Percentiles rank a stretch among this genome's conserved stretches.
These are phyloP conservation scores for Colletotrichum chrysophilum DNA, from an alignment of 2,329 filamentous ascomycete genomes.

Conservation along the genomic window DNA sequence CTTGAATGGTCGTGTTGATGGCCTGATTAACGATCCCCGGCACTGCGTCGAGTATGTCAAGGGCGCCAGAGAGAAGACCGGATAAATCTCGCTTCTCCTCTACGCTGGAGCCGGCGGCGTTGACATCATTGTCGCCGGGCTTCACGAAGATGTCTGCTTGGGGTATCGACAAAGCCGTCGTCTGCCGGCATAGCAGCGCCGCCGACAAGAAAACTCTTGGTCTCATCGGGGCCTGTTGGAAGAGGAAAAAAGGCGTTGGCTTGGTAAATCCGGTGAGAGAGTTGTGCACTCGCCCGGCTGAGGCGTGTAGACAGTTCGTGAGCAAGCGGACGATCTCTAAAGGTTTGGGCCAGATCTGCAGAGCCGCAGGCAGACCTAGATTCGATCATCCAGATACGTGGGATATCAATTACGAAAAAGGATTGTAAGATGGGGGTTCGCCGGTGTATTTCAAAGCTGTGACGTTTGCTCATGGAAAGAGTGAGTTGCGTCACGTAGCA, in stretches of 20 bases:
- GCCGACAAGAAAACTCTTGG: not conserved
- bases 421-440: not conserved
- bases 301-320: not conserved
- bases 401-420: not conserved
- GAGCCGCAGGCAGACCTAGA: not conserved
- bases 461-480: not conserved
- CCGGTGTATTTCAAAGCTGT: conserved; percentile 15
- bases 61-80: not conserved
- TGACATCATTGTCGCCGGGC: not conserved
- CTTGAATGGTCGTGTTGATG: conserved; percentile 13
- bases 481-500: not conserved
- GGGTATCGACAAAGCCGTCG: not conserved
- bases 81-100: conserved; percentile 8
- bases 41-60: conserved; percentile 15
- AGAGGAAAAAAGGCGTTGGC: not conserved
- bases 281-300: not conserved
- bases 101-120: not conserved
- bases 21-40: conserved; percentile 4
- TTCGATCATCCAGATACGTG: not conserved
- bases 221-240: not conserved
- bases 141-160: not conserved
- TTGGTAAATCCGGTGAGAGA: not conserved
- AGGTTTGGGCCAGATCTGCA: not conserved
- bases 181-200: not conserved
- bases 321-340: not conserved